Conservation (phyloP, 1,284 basidiomycete species). For the Puccinia hordei region DNA sequence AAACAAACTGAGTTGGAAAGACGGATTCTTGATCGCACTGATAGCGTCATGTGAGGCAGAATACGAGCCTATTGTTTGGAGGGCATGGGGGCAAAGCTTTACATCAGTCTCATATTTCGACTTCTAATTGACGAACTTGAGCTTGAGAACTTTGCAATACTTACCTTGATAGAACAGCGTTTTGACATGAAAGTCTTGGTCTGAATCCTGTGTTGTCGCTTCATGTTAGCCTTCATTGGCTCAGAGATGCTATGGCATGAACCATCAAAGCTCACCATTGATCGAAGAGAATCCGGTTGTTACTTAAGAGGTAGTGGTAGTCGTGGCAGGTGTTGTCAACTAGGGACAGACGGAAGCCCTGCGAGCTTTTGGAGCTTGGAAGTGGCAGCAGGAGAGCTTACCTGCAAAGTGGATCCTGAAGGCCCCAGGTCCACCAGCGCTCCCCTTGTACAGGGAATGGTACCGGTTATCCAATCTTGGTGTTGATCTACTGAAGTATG, state of each 20-base stretch:
- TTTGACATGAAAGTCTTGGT: slow-evolving; percentile 40
- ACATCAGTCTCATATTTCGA: neutral
- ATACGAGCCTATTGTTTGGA: slow-evolving; percentile 31
- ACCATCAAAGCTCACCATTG: neutral
- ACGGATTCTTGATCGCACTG: slow-evolving; percentile 23
- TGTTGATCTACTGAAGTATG: too few relatives aligned
- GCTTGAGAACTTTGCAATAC: neutral
- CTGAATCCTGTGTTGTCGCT: slow-evolving; percentile 26
- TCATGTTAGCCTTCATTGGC: neutral
- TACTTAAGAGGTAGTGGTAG: neutral
- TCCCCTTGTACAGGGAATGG: too few relatives aligned
- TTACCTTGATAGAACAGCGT: slow-evolving; percentile 49
- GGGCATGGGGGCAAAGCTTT: neutral
- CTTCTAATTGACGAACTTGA: neutral
- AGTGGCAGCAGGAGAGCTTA: too few relatives aligned
- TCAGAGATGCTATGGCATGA: neutral
- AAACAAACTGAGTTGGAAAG: slow-evolving; percentile 43
- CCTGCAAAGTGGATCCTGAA: too few relatives aligned
- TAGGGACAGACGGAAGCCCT: too few relatives aligned
- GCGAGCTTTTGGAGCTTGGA: too few relatives aligned
- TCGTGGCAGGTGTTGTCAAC: neutral
- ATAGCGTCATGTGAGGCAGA: slow-evolving; percentile 36
- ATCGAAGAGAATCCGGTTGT: neutral
- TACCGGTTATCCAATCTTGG: too few relatives aligned
- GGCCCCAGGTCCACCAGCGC: too few relatives aligned